These are phyloP conservation scores for Trichophyton equinum DNA, from an alignment of 2,329 filamentous ascomycete species.

Conservation along the genomic window DNA sequence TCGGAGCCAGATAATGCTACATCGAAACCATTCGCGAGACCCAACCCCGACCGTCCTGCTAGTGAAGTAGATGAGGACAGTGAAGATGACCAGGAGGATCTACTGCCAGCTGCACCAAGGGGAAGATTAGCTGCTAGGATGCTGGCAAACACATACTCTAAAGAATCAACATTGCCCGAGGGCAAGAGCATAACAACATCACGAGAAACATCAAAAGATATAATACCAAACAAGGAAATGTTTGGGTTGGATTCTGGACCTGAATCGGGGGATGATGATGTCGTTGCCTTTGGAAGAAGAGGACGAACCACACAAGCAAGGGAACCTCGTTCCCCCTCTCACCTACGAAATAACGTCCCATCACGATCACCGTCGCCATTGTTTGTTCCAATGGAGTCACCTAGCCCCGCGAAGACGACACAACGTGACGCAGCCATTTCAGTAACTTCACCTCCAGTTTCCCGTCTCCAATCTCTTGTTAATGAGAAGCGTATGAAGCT, in stretches of 20 bases:
- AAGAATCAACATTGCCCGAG: conserved; percentile 20
- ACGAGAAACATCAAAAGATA: not conserved
- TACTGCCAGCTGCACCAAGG: conserved; percentile 39
- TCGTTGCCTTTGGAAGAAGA: conserved; percentile 21
- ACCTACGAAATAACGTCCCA: conserved; percentile 8
- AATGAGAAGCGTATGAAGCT: conserved; percentile 61
- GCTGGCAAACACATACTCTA: conserved; percentile 27
- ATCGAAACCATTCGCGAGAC: not conserved
- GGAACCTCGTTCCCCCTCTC: not conserved
- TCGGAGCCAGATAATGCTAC: conserved; percentile 31
- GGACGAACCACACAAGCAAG: conserved; percentile 4
- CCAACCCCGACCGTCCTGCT: not conserved
- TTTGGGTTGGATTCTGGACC: not conserved
- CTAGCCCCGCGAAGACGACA: not conserved
- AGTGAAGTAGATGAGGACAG: conserved; percentile 16
- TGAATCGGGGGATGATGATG: conserved; percentile 18
- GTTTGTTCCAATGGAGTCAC: conserved; percentile 27
- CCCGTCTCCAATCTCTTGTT: conserved; percentile 59
- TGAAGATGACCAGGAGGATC: conserved; percentile 37
- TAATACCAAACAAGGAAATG: not conserved
- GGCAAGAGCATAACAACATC: conserved; percentile 14
- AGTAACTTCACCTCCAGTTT: conserved; percentile 30
- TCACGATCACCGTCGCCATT: conserved; percentile 28
- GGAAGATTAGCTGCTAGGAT: conserved; percentile 55
- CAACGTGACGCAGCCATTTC: not conserved